A percentile compares a stretch with the other conserved stretches of the same genome.
Conservation (phyloP, 2,329 filamentous ascomycete genomes). For the Arthrinium puccinioides region DNA sequence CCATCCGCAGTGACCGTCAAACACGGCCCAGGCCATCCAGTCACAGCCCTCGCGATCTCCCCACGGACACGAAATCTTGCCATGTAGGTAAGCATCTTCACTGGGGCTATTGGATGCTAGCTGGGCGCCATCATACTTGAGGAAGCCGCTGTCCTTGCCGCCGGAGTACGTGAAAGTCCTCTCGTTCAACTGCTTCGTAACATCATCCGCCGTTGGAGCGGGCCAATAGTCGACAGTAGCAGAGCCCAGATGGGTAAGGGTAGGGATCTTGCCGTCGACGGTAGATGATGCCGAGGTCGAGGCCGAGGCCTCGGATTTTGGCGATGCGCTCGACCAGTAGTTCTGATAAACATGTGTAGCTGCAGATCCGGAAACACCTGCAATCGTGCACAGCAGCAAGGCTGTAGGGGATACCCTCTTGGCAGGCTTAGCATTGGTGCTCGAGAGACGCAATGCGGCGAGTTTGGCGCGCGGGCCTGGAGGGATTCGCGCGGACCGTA, state of each 20-base stretch:
- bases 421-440: too few species aligned
- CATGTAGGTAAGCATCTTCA: slow-evolving; percentile 25
- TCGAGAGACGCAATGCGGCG: too few species aligned
- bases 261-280: too few species aligned
- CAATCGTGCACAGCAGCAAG: too few species aligned
- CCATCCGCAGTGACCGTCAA: slow-evolving; percentile 28
- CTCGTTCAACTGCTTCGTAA: slow-evolving; percentile 21
- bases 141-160: slow-evolving; percentile 10
- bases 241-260: slow-evolving; percentile 17
- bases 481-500: too few species aligned
- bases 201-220: slow-evolving; percentile 15
- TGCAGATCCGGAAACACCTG: too few species aligned
- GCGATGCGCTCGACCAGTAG: too few species aligned
- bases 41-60: slow-evolving; percentile 8
- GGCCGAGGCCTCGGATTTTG: too few species aligned
- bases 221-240: slow-evolving; percentile 16
- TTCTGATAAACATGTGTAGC: too few species aligned
- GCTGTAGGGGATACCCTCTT: too few species aligned
- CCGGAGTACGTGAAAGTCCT: slow-evolving; percentile 13
- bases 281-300: too few species aligned
- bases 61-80: slow-evolving; percentile 19
- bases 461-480: too few species aligned
- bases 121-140: slow-evolving; percentile 23
- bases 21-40: slow-evolving; percentile 26
- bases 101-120: slow-evolving; percentile 24